Base-by-base conservation (phyloP, 2,329 filamentous ascomycete species). In the Lachnellula hyalina region DNA sequence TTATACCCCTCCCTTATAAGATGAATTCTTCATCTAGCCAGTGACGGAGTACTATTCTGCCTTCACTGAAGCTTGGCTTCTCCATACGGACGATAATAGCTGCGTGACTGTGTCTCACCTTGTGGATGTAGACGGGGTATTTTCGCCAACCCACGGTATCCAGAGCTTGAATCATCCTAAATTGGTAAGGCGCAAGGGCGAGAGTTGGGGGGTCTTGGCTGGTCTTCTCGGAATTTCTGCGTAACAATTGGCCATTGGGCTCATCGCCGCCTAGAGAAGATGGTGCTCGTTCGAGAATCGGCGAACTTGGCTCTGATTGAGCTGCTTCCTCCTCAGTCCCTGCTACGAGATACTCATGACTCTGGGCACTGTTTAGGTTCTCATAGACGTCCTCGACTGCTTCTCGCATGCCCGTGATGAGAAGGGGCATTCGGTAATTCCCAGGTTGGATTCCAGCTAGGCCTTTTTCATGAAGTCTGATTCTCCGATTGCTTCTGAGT, bases 51-150 rank as follows among this genome's bases (percentile, higher is more conserved):
- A 96, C 89, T 12, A 89, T 69, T 66, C 80, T 82, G 0, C 93
- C 93, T 71, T 97, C 92, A 2, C 80, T 76, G 64, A 91, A 95
- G 0, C 71, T 74, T 50, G 79, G 74, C 67, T 83, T 85, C 40
- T 87, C 82, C 55, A 77, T 82, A 38, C 93, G 81, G 36, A 95
- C 85, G 60, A 97, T 89, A 47, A 97, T 96, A 3, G 92, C 92
- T 0, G 92, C 93, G 71, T 97, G 93, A 56, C 83, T 89, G 68
- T 96, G 90, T n/a, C 78, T 74, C 52, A 84, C 79, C 5, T 91
- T 87, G 60, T 87, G 86, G 40, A 94, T 92, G 72, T 87, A 85
- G 3, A 92, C 82, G 0, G 79, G 82, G 61, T 82, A 85, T 68
- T 86, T 87, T 47, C 77, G 75, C 80, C 82, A 86, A 4, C 78